Evolutionary conservation across 2,329 filamentous ascomycete genomes (phyloP).

Genomic region (Diaporthe sp.): DNA sequence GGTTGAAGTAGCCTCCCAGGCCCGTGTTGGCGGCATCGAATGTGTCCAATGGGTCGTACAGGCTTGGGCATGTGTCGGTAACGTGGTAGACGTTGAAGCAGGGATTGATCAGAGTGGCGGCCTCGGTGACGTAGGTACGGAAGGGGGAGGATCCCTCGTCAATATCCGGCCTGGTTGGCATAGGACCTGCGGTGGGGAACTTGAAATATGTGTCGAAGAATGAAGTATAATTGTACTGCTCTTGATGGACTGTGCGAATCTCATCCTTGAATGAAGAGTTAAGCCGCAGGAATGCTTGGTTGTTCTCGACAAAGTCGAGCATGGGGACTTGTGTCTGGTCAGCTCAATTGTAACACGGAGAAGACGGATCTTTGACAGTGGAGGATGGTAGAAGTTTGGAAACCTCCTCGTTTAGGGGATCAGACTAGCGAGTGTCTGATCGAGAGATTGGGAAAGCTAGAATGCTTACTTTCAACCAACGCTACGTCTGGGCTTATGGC

Average conservation of each 20-base stretch:
- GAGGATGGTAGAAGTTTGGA: not conserved
- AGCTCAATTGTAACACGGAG: not conserved
- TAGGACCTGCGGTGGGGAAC: conserved; percentile 74
- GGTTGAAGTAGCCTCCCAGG: conserved; percentile 75
- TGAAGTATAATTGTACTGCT: conserved; percentile 70
- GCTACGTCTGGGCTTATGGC: conserved; percentile 22
- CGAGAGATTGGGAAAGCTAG: conserved; percentile 53
- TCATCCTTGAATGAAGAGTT: conserved; percentile 67
- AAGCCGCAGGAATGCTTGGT: conserved; percentile 69
- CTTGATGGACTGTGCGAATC: conserved; percentile 68
- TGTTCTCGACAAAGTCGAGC: conserved; percentile 70
- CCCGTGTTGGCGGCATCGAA: conserved; percentile 68
- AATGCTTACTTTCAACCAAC: conserved; percentile 52
- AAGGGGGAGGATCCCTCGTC: conserved; percentile 68
- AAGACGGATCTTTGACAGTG: not conserved
- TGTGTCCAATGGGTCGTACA: conserved; percentile 76
- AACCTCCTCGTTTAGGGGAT: not conserved
- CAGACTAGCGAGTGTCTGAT: too few species aligned
- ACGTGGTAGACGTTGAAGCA: conserved; percentile 83
- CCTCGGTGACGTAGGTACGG: conserved; percentile 64
- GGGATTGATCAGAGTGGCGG: conserved; percentile 71
- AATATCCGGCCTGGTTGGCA: conserved; percentile 60
- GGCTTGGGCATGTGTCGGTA: conserved; percentile 71
- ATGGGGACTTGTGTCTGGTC: conserved; percentile 58
- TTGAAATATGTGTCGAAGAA: conserved; percentile 71